phyloP scores from a whole-genome alignment of 208 protist species.

The Trypanosoma boissoni region DNA sequence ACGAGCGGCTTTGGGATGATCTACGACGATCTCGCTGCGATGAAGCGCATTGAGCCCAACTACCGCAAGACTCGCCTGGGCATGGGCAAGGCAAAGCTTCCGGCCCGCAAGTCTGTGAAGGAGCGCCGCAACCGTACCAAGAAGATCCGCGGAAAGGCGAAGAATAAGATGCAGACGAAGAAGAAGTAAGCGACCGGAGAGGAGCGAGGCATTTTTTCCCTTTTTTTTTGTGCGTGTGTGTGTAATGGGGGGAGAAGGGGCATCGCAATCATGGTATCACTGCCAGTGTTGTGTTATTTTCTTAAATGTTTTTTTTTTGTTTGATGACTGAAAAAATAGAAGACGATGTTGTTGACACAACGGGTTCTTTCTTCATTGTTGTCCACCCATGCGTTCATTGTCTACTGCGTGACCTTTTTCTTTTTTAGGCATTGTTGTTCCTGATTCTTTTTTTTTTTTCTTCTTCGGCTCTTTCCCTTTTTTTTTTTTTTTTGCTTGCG shows the following conservation, averaged over 20 bases:
- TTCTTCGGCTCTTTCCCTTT: not conserved
- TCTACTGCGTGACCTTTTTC: no score
- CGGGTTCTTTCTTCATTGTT: no score
- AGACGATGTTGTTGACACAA: no score
- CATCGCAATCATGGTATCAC: no score
- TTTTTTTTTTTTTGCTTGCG: conserved; percentile 9
- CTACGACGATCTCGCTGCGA: conserved; percentile 96
- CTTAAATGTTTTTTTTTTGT: no score
- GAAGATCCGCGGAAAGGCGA: conserved; percentile 97
- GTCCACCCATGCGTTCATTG: no score
- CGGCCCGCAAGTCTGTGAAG: conserved; percentile 97
- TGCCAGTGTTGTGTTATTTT: no score
- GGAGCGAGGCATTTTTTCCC: conserved; percentile 11
- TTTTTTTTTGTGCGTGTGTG: no score
- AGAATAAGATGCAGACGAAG: conserved; percentile 89
- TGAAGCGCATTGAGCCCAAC: conserved; percentile 98
- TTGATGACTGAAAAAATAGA: no score
- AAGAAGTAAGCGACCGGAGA: conserved; percentile 84
- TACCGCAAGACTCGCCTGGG: conserved; percentile 96
- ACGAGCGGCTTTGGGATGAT: conserved; percentile 99
- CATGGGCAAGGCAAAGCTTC: conserved; percentile 85
- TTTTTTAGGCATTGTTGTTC: no score
- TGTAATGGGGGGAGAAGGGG: no score
- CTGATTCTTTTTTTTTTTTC: conserved; percentile 9
- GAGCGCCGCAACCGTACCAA: conserved; percentile 99